These are phyloP conservation scores for Amniculicola lignicola DNA, from an alignment of 495 filamentous ascomycete species.

Conservation along the genomic window DNA sequence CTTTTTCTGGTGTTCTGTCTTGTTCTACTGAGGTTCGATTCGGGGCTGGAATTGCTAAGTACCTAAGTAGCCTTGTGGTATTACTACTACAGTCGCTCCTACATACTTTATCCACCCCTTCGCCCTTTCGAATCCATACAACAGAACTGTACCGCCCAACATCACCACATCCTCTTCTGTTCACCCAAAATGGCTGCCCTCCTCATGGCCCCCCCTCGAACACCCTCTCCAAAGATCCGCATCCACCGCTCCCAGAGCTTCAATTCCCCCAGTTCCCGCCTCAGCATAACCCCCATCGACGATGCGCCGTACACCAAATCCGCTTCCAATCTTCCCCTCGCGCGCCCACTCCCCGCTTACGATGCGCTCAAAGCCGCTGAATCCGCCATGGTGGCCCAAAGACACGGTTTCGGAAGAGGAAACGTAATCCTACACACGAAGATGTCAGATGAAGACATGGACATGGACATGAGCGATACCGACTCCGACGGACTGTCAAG, in stretches of 20 bases:
- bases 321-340: neutral
- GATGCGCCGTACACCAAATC: slow-evolving; percentile 28
- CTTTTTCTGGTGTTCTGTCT: no score
- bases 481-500: neutral
- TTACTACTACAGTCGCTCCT: no score
- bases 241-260: slow-evolving; percentile 30
- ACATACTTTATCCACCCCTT: no score
- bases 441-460: slow-evolving; percentile 17
- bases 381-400: neutral
- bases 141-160: no score
- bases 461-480: slow-evolving; percentile 9
- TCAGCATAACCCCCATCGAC: slow-evolving; percentile 25
- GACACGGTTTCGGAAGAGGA: neutral
- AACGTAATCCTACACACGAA: slow-evolving; percentile 13
- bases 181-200: slow-evolving; percentile 16
- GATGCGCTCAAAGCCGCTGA: slow-evolving; percentile 17
- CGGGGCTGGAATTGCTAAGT: no score
- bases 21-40: no score
- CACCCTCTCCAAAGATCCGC: slow-evolving; percentile 26
- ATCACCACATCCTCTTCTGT: no score
- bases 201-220: slow-evolving; percentile 8
- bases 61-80: no score
- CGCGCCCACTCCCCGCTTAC: slow-evolving; percentile 3
- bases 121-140: no score
- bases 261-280: slow-evolving; percentile 25